phyloP scores from a whole-genome alignment of 306 rosid genomes.

The Pyrus bretschneideri region DNA sequence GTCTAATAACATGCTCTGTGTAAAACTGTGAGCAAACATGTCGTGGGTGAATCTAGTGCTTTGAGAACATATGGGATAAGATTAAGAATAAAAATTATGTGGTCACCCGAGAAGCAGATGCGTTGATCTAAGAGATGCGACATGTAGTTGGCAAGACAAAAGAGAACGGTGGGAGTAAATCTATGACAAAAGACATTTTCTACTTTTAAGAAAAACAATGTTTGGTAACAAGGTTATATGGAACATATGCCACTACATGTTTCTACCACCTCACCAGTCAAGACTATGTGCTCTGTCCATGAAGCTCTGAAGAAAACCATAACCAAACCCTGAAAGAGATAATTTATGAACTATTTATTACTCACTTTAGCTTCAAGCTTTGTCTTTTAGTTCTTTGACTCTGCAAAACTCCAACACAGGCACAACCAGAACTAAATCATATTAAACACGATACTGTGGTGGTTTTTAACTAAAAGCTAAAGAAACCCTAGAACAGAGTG shows the following conservation, averaged over 20 bases:
- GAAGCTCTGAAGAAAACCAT: background rate
- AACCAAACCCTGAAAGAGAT: background rate
- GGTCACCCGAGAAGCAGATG: background rate
- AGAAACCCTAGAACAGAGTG: background rate
- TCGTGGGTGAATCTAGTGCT: background rate
- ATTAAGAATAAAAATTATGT: background rate
- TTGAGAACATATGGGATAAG: background rate
- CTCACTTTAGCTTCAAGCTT: conserved; percentile 50
- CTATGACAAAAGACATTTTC: background rate
- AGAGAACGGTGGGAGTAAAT: background rate
- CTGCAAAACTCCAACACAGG: conserved; percentile 45
- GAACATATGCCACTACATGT: conserved; percentile 1
- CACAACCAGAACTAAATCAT: conserved; percentile 5
- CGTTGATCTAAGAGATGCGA: background rate
- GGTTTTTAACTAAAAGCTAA: background rate
- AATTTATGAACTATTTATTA: conserved; percentile 11
- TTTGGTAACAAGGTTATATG: background rate
- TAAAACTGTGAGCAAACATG: background rate
- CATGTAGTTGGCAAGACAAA: background rate
- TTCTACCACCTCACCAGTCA: background rate
- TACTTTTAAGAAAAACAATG: background rate
- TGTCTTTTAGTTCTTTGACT: conserved; percentile 32
- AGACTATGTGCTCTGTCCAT: background rate
- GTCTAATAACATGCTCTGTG: background rate
- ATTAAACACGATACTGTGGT: background rate